These are phyloP conservation scores for Plectosphaerella plurivora DNA, from an alignment of 2,329 filamentous ascomycete genomes.

Conservation along the genomic window DNA sequence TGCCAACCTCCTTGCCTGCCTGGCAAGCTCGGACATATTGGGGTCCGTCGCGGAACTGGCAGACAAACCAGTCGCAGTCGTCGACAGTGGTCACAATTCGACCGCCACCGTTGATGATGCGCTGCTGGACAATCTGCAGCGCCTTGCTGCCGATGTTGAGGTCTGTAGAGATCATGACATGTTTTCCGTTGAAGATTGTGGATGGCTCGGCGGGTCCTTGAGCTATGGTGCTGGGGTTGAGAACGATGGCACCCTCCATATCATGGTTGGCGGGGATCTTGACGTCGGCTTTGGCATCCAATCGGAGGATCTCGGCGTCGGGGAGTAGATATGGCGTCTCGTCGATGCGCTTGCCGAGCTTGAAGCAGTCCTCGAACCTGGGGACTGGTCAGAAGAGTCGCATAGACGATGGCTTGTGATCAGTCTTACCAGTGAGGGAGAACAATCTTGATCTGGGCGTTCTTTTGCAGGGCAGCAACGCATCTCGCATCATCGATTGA, in stretches of 20 bases:
- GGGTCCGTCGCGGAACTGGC: slow-evolving; percentile 76
- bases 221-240: slow-evolving; percentile 37
- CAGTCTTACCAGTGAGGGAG: slow-evolving; percentile 75
- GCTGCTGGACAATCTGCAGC: slow-evolving; percentile 59
- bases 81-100: slow-evolving; percentile 59
- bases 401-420: slow-evolving; percentile 15
- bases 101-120: slow-evolving; percentile 71
- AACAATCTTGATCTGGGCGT: slow-evolving; percentile 73
- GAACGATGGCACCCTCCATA: slow-evolving; percentile 62
- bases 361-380: slow-evolving; percentile 96
- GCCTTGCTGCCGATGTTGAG: slow-evolving; percentile 66
- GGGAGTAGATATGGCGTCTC: slow-evolving; percentile 84
- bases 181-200: slow-evolving; percentile 72
- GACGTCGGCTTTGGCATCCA: slow-evolving; percentile 48
- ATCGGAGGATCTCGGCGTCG: slow-evolving; percentile 74
- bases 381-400: not conserved
- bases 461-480: slow-evolving; percentile 56
- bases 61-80: slow-evolving; percentile 78
- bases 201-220: slow-evolving; percentile 43
- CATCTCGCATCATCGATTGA: slow-evolving; percentile 71
- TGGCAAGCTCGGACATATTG: slow-evolving; percentile 76
- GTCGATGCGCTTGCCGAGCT: slow-evolving; percentile 84
- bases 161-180: slow-evolving; percentile 73
- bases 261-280: slow-evolving; percentile 53
- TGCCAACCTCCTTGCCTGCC: slow-evolving; percentile 78